Evolutionary conservation across 441 rosid genomes (phyloP), one percentile per base, ranked within the genome.

Genomic region (Rhodomyrtus psidioides): DNA sequence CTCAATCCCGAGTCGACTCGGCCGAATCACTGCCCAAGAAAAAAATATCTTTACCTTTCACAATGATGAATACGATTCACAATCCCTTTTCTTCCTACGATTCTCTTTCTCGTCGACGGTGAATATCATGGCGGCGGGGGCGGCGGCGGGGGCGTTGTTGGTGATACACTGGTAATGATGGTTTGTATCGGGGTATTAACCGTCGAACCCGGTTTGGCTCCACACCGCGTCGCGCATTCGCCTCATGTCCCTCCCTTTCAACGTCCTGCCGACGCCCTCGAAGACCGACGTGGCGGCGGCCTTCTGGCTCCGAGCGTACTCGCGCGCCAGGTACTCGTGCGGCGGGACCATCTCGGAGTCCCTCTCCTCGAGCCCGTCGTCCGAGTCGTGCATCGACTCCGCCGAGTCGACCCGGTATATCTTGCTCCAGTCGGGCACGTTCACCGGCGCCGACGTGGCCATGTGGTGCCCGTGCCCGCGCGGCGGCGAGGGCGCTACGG

Each of bases 341-440:
- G 82, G 86, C n/a, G 86, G 86, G 12, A 84, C 86, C 86, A 84
- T 70, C 65, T 75, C 86, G 42, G 82, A 39, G 34, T 54, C 86
- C 19, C 62, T 12, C 16, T 53, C 81, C 49, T 70, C 82, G 15
- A 84, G 42, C 86, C 86, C 81, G 24, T 84, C 82, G 51, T 70
- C 82, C 17, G 86, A 53, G 82, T 75, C 86, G 51, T 65, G 60
- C 49, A 84, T 65, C 60, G 49, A 84, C 82, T 53, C 86, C 46
- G 26, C 81, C 30, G 86, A 84, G 27, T 44, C 27, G 12, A 34
- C 86, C 13, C 54, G 86, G 82, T 84, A 84, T 53, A 84, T 70
- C 86, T 84, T 70, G 82, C 82, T 62, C 86, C 86, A 84, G 82
- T 62, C 86, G 4, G 86, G 86, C 60, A 62, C 86, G 86, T 84